These are phyloP conservation scores for Globisporangium megalacanthum DNA, from an alignment of 352 stramenopile genomes.

Conservation along the genomic window DNA sequence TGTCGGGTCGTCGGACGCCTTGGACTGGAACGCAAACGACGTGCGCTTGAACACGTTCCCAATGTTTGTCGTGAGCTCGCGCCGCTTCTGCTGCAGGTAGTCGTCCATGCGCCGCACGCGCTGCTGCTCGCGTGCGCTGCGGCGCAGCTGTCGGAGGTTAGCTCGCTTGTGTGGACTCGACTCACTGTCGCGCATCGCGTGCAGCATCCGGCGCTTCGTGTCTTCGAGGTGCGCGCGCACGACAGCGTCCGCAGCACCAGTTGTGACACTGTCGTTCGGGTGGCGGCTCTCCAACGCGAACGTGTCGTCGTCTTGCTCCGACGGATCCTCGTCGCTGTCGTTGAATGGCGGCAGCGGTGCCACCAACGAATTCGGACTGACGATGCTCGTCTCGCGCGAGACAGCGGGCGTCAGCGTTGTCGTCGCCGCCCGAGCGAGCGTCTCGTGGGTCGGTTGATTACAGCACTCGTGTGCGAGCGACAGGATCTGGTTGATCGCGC, in stretches of 20 bases:
- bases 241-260: conserved; percentile 9
- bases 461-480: conserved; percentile 34
- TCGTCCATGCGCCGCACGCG: conserved; percentile 60
- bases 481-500: conserved; percentile 61
- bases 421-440: conserved; percentile 4
- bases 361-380: too few relatives aligned
- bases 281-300: not conserved
- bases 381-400: not conserved
- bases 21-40: conserved; percentile 36
- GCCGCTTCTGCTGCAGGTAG: conserved; percentile 66
- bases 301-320: conserved; percentile 1
- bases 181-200: conserved; percentile 34
- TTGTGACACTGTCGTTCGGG: not conserved
- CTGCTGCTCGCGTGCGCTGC: conserved; percentile 30
- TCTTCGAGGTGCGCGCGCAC: conserved; percentile 36
- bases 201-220: conserved; percentile 45
- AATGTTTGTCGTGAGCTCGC: conserved; percentile 61
- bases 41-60: conserved; percentile 67
- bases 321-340: not conserved
- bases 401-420: not conserved
- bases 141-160: conserved; percentile 26
- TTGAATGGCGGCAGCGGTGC: not conserved
- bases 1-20: conserved; percentile 9
- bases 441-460: not conserved
- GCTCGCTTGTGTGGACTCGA: conserved; percentile 14